Evolutionary conservation across 306 rosid species (phyloP).

Genomic region (Luffa aegyptiaca): DNA sequence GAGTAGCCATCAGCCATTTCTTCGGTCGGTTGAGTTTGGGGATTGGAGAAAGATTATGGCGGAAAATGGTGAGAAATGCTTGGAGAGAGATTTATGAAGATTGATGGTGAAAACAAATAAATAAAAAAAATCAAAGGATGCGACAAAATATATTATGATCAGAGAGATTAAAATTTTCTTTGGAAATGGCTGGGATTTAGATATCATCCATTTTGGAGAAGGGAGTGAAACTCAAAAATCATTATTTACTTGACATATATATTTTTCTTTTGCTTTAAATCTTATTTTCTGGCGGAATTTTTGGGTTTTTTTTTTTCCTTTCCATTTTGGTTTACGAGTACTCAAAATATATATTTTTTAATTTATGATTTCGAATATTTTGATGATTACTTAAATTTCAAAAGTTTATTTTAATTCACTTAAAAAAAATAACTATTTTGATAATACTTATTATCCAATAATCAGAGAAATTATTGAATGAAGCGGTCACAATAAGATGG

Average conservation of each 20-base stretch:
- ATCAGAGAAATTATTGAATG: no score
- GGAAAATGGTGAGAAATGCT: neutral
- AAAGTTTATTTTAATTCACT: no score
- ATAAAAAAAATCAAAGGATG: neutral
- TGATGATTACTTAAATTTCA: no score
- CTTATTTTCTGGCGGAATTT: neutral
- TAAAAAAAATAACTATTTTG: no score
- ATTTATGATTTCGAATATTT: no score
- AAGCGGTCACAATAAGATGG: no score
- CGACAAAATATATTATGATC: neutral
- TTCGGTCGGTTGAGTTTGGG: neutral
- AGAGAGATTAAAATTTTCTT: neutral
- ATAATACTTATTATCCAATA: no score
- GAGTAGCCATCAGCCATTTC: constrained; percentile 30
- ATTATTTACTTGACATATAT: neutral
- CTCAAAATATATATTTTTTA: no score
- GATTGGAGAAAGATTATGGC: neutral
- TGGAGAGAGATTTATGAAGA: neutral
- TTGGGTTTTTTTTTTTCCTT: neutral
- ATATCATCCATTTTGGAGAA: neutral
- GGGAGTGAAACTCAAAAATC: neutral
- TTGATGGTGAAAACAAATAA: neutral
- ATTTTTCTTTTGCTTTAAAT: neutral
- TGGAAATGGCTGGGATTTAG: neutral
- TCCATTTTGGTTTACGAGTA: neutral